Evolutionary conservation across 768 basidiomycete species (phyloP).

Genomic region (Hericium erinaceus): DNA sequence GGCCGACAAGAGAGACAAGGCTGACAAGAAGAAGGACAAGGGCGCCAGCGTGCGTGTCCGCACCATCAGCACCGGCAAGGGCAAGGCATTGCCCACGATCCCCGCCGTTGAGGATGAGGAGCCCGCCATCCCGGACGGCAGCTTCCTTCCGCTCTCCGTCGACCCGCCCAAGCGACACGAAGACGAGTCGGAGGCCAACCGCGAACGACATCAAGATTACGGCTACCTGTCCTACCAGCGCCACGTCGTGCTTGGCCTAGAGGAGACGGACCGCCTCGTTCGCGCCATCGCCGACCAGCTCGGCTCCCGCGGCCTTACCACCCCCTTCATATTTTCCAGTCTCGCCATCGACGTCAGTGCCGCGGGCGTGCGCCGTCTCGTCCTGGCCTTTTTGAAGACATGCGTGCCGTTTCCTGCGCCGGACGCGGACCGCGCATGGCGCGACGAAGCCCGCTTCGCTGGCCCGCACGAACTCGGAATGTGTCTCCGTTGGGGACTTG

Average conservation of each 20-base stretch:
- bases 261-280: slow-evolving; percentile 65
- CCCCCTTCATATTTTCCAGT: slow-evolving; percentile 86
- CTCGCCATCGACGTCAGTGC: slow-evolving; percentile 79
- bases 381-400: slow-evolving; percentile 71
- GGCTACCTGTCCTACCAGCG: slow-evolving; percentile 68
- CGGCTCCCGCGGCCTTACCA: slow-evolving; percentile 62
- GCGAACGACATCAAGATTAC: slow-evolving; percentile 37
- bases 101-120: slow-evolving; percentile 28
- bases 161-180: slow-evolving; percentile 21
- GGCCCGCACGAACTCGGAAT: slow-evolving; percentile 85
- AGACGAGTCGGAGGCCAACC: slow-evolving; percentile 6
- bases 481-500: slow-evolving; percentile 88
- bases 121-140: slow-evolving; percentile 24
- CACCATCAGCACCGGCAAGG: slow-evolving; percentile 31
- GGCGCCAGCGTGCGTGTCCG: slow-evolving; percentile 28
- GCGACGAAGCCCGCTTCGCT: slow-evolving; percentile 77
- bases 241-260: slow-evolving; percentile 69
- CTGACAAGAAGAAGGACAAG: slow-evolving; percentile 36
- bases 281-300: slow-evolving; percentile 63
- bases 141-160: slow-evolving; percentile 26
- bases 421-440: slow-evolving; percentile 50
- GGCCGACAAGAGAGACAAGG: too few relatives aligned
- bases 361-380: slow-evolving; percentile 64
- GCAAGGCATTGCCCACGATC: slow-evolving; percentile 22
- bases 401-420: slow-evolving; percentile 26